Base-by-base conservation (phyloP, 345 rosid species). In the Raphanus sativus region DNA sequence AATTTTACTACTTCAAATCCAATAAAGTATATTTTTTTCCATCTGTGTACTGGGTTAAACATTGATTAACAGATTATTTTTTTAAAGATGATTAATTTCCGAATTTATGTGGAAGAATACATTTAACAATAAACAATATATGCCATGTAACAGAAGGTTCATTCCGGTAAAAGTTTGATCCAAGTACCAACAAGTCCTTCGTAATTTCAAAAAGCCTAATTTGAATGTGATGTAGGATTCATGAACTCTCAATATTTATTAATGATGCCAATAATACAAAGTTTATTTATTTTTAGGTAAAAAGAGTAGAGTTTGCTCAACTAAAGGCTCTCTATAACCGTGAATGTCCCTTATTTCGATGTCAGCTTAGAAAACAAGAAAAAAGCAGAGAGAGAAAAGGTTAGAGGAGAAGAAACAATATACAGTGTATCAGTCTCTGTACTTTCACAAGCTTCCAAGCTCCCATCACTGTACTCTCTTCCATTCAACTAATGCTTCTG, bases 401-500 rank as follows among this genome's bases (percentile, higher is more conserved):
- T 66, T 71, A 42, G 68, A 66, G 59, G 16, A 52, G 79, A 65
- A 67, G 45, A 38, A 38, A 12, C 70, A 45, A 63, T 48, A 52
- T 48, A 71, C 61, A 56, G 76, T 77, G 71, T 60, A 58, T 71
- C 70, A 73, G 65, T 79, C 69, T 45, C 77, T 78, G 74, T 79
- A 62, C 82, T 73, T 67, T 67, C 60, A 11, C 82, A 79, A 73
- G 10, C 82, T 79, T 74, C 82, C 82, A 79, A 79, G 69, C 55
- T 78, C 61, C 38, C 38, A 25, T 77, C 70, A 50, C 67, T 71
- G 67, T 71, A 52, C 38, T 77, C 75, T 70, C 75, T 70, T 76
- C 42, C 80, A 15, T 16, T 76, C 75, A 36, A 78, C 67, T 78
- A 71, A 71, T 77, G 81, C 71, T 28, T 64, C 64, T 48, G 24